Conservation (phyloP, 768 basidiomycete genomes). For the Crucibulum laeve region DNA sequence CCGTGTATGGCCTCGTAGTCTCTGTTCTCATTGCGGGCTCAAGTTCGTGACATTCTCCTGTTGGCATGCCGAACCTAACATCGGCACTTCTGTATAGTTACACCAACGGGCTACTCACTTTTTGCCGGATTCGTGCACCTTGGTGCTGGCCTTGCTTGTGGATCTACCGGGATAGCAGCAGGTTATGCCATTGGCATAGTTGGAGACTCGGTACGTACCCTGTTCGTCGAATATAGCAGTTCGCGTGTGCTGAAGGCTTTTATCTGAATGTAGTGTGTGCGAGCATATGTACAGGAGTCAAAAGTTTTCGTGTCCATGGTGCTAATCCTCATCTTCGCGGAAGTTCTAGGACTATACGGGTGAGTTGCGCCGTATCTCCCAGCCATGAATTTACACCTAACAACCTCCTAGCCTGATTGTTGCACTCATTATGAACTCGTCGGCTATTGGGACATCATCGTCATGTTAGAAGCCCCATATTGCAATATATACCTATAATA, state of each 20-base stretch:
- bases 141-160: slow-evolving; percentile 88
- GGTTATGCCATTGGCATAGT: slow-evolving; percentile 94
- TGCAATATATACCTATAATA: too few species aligned
- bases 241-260: not conserved
- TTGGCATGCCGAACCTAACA: slow-evolving; percentile 7
- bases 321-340: slow-evolving; percentile 89
- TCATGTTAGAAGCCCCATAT: slow-evolving; percentile 7
- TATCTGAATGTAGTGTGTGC: slow-evolving; percentile 59
- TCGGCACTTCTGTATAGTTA: slow-evolving; percentile 38
- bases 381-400: not conserved
- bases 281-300: slow-evolving; percentile 88
- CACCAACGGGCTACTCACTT: slow-evolving; percentile 67
- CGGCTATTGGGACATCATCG: slow-evolving; percentile 43
- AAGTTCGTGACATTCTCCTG: slow-evolving; percentile 24
- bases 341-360: slow-evolving; percentile 89
- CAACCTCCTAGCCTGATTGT: slow-evolving; percentile 61
- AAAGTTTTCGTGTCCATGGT: slow-evolving; percentile 95
- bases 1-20: slow-evolving; percentile 95
- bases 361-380: slow-evolving; percentile 25
- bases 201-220: slow-evolving; percentile 77
- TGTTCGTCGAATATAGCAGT: not conserved
- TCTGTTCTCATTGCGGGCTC: slow-evolving; percentile 85
- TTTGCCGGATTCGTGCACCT: slow-evolving; percentile 90
- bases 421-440: slow-evolving; percentile 88
- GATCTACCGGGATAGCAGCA: slow-evolving; percentile 86